Evolutionary conservation across 768 basidiomycete species (phyloP).

Genomic region (Strobilomyces dryophilus): DNA sequence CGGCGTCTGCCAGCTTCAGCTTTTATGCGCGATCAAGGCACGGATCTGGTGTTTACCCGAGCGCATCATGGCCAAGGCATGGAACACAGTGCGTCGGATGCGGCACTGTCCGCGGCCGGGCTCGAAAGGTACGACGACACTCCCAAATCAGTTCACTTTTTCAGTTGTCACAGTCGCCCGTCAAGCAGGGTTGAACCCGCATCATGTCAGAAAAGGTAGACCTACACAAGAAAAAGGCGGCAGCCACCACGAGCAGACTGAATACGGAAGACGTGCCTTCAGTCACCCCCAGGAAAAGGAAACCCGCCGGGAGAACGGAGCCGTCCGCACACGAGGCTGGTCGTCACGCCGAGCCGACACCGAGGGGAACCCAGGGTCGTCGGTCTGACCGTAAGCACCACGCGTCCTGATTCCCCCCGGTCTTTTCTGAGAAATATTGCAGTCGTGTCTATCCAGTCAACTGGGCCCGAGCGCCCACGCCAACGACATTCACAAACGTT

Average conservation of each 20-base stretch:
- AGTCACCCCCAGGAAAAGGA: slow-evolving; percentile 26
- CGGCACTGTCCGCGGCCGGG: slow-evolving; percentile 18
- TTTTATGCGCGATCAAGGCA: background rate
- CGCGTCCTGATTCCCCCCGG: background rate
- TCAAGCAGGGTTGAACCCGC: slow-evolving; percentile 5
- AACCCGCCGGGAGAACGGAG: slow-evolving; percentile 17
- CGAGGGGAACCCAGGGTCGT: slow-evolving; percentile 22
- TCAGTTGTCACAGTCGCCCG: slow-evolving; percentile 11
- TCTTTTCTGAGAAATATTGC: slow-evolving; percentile 8
- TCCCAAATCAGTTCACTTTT: slow-evolving; percentile 26
- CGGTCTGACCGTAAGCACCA: slow-evolving; percentile 26
- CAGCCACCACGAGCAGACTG: slow-evolving; percentile 9
- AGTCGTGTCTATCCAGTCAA: slow-evolving; percentile 21
- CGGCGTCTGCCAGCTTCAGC: background rate
- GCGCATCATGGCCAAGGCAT: background rate
- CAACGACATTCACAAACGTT: slow-evolving; percentile 19
- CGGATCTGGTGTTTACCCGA: background rate
- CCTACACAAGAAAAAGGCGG: slow-evolving; percentile 21
- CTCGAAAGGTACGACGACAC: slow-evolving; percentile 15
- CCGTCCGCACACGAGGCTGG: slow-evolving; percentile 10
- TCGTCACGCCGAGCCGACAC: slow-evolving; percentile 14
- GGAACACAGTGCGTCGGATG: slow-evolving; percentile 4
- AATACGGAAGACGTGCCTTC: slow-evolving; percentile 16
- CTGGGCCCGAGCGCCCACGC: slow-evolving; percentile 24
- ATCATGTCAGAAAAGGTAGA: slow-evolving; percentile 28